Percentiles rank a stretch among this genome's conserved stretches.
These are phyloP conservation scores for Thermoascus crustaceus DNA, from an alignment of 2,329 filamentous ascomycete species.

Conservation along the genomic window DNA sequence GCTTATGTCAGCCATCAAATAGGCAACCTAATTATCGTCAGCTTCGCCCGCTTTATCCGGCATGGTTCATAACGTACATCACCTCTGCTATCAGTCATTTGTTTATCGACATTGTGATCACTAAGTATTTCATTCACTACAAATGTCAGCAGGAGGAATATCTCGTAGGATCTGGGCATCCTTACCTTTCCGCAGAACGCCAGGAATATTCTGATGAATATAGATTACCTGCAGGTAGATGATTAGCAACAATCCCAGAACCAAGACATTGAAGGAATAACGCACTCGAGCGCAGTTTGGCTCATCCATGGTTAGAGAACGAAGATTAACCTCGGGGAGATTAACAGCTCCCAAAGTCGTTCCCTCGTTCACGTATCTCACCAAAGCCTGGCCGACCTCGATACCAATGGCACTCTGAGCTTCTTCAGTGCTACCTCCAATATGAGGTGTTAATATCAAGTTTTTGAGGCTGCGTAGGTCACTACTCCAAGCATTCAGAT, in stretches of 20 bases:
- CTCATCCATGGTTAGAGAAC: slow-evolving; percentile 84
- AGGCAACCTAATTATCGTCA: slow-evolving; percentile 56
- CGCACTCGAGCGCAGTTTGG: slow-evolving; percentile 73
- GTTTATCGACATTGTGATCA: slow-evolving; percentile 97
- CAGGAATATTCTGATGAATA: slow-evolving; percentile 93
- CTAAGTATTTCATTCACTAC: slow-evolving; percentile 87
- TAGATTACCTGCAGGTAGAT: slow-evolving; percentile 61
- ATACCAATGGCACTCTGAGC: slow-evolving; percentile 92
- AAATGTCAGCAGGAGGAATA: slow-evolving; percentile 10
- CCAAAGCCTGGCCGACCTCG: slow-evolving; percentile 80
- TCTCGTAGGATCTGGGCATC: no score
- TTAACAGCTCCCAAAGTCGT: slow-evolving; percentile 89
- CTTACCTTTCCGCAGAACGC: slow-evolving; percentile 75
- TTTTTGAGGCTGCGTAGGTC: slow-evolving; percentile 82
- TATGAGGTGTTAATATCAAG: slow-evolving; percentile 91
- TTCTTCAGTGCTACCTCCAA: slow-evolving; percentile 95
- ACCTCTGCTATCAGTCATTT: slow-evolving; percentile 91
- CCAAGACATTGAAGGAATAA: slow-evolving; percentile 5
- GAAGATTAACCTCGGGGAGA: slow-evolving; percentile 86
- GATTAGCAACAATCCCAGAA: slow-evolving; percentile 9
- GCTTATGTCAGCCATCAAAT: slow-evolving; percentile 96
- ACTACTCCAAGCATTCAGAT: slow-evolving; percentile 74
- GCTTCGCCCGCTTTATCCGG: slow-evolving; percentile 2
- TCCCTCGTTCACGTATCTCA: slow-evolving; percentile 93
- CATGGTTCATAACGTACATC: slow-evolving; percentile 52